These are phyloP conservation scores for Xanthoconium separans DNA, from an alignment of 1,284 basidiomycete species.

Conservation along the genomic window DNA sequence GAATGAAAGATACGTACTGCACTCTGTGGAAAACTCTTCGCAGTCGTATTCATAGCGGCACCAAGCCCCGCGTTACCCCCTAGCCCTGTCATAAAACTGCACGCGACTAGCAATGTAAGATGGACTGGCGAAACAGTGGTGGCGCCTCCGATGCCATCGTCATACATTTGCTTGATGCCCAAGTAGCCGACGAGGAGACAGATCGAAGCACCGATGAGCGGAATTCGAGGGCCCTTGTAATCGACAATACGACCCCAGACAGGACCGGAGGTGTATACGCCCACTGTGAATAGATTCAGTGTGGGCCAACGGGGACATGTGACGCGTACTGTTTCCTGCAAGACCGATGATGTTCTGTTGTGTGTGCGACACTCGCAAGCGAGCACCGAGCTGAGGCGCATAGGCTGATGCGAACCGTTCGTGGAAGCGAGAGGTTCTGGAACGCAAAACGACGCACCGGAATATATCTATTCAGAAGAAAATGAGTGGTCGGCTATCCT, in stretches of 20 bases:
- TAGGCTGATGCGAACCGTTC: conserved; percentile 52
- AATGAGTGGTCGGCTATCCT: conserved; percentile 3
- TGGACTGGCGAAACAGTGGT: conserved; percentile 23
- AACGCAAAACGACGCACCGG: conserved; percentile 21
- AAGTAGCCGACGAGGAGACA: conserved; percentile 63
- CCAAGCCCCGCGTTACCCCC: conserved; percentile 61
- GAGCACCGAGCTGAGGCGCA: conserved; percentile 72
- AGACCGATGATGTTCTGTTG: conserved; percentile 73
- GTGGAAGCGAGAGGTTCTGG: not conserved
- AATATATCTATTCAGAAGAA: conserved; percentile 26
- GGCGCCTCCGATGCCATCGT: conserved; percentile 39
- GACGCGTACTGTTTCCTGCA: conserved; percentile 56
- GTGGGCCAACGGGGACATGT: conserved; percentile 2
- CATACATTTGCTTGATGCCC: conserved; percentile 64
- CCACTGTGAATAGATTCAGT: conserved; percentile 42
- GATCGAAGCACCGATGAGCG: conserved; percentile 46
- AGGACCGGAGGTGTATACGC: conserved; percentile 60
- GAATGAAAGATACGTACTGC: conserved; percentile 36
- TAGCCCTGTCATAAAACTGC: conserved; percentile 56
- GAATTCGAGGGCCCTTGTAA: conserved; percentile 55
- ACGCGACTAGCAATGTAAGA: conserved; percentile 46
- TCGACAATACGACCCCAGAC: conserved; percentile 72
- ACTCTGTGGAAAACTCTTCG: conserved; percentile 60
- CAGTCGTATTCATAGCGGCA: conserved; percentile 60
- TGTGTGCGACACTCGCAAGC: conserved; percentile 71